Evolutionary conservation across 106 monocot genomes (phyloP).

Genomic region (Vanilla planifolia): DNA sequence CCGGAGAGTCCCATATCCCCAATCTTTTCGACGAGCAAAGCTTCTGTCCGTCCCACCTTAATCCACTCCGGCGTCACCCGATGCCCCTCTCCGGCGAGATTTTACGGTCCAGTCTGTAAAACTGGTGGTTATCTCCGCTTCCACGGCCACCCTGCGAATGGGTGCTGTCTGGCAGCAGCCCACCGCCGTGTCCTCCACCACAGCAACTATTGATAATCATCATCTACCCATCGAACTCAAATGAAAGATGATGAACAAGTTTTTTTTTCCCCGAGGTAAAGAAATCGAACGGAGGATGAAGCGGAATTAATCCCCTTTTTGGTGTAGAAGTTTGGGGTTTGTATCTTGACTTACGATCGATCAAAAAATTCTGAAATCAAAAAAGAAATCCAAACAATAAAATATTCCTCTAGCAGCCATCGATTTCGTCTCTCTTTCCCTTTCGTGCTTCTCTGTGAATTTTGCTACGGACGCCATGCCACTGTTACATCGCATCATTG

Average conservation of each 20-base stretch:
- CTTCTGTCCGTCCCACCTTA: neutral
- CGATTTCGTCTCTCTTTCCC: too few relatives aligned
- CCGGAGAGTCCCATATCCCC: neutral
- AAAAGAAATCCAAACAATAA: too few relatives aligned
- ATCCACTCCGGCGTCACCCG: neutral
- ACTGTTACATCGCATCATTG: too few relatives aligned
- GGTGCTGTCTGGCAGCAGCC: neutral
- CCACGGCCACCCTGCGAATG: neutral
- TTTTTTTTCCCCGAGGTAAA: neutral
- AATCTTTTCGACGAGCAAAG: neutral
- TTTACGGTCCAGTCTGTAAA: neutral
- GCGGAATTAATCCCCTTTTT: neutral
- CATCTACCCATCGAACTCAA: too few relatives aligned
- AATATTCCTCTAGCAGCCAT: too few relatives aligned
- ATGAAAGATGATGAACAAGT: neutral
- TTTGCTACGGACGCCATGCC: too few relatives aligned
- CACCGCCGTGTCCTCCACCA: neutral
- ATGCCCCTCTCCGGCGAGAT: neutral
- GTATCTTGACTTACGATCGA: neutral
- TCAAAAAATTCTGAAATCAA: too few relatives aligned
- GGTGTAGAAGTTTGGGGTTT: neutral
- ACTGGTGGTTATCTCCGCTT: neutral
- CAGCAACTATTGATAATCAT: neutral
- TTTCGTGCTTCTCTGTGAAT: too few relatives aligned
- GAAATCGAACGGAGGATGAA: conserved; percentile 6